A percentile compares a stretch with the other conserved stretches of the same genome.
phyloP scores from a whole-genome alignment of 495 filamentous ascomycete genomes.

The Neurospora hispaniola region DNA sequence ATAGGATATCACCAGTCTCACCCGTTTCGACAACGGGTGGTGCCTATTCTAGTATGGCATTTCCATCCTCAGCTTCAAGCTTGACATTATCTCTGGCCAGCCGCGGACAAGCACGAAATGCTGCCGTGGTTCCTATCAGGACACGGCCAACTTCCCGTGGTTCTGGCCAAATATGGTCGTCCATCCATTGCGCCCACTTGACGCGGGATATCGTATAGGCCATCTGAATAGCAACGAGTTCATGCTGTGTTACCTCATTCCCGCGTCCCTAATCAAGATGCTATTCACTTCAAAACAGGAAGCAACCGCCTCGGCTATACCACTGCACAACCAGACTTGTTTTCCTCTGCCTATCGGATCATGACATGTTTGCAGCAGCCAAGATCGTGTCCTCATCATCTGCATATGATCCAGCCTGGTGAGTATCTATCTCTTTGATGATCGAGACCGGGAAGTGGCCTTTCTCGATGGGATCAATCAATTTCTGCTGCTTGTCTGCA shows the following conservation, averaged over 20 bases:
- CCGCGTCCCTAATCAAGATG: not conserved
- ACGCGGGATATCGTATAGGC: not conserved
- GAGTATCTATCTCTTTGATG: not conserved
- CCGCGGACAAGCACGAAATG: not conserved
- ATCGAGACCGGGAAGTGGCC: not conserved
- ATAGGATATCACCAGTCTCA: not conserved
- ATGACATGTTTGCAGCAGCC: not conserved
- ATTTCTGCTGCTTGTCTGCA: not conserved
- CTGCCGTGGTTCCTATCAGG: not conserved
- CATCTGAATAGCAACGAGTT: not conserved
- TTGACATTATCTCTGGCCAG: not conserved
- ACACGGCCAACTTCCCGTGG: not conserved
- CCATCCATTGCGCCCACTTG: not conserved
- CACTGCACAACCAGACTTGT: not conserved
- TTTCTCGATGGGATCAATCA: not conserved
- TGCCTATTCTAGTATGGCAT: not conserved
- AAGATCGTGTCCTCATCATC: not conserved
- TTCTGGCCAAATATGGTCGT: not conserved
- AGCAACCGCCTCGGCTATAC: not conserved
- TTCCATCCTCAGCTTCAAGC: not conserved
- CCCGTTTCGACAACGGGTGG: not conserved
- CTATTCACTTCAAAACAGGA: not conserved
- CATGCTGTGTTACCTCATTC: not conserved
- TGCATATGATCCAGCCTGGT: not conserved
- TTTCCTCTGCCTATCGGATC: not conserved